Evolutionary conservation across 148 eudicot species (phyloP), one percentile per base, ranked within the genome.

Genomic region (Diospyros lotus): DNA sequence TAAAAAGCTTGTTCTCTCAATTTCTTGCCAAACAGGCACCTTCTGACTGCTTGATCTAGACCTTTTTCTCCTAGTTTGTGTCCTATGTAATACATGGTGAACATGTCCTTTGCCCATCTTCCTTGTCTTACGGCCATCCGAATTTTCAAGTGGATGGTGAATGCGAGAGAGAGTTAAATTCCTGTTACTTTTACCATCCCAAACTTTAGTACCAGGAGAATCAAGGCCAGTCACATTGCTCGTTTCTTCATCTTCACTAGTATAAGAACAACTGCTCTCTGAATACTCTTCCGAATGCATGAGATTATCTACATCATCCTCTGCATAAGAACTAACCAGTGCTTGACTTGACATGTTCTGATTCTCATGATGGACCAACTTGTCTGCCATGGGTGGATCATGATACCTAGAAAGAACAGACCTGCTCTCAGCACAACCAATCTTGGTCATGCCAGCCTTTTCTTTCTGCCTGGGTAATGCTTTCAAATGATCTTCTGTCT

Each of bases 111-210:
- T 91, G 65, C 74, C 81, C 53, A 76, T 55, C 72, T 83, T 90
- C 84, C 81, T 88, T 48, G 75, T 77, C 77, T 75, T 88, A 67
- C 77, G 86, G 55, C 88, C 84, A 44, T 84, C 91, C 61, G 81
- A 81, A 76, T 86, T 85, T 87, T 95, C 98, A 56, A 95, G 88
- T 13, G 99, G 99, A 87, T 95, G 99, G 73, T 84, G 97, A 76
- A 95, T 93, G 78, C 77, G 90, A 64, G 92, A 78, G 43, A 87
- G 81, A 58, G 84, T 78, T 46, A 76, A 13, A 73, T 82, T 88
- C 72, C 90, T 89, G 82, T 86, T 93, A 72, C 70, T 88, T 84
- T 86, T 93, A 67, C 92, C 90, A 83, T 90, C 96, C 99, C 99
- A 95, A 64, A 95, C 98, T 87, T 83, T 90, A 59, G 87, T 88